Conservation (phyloP, 2,329 filamentous ascomycete species). For the Exophiala sp. region DNA sequence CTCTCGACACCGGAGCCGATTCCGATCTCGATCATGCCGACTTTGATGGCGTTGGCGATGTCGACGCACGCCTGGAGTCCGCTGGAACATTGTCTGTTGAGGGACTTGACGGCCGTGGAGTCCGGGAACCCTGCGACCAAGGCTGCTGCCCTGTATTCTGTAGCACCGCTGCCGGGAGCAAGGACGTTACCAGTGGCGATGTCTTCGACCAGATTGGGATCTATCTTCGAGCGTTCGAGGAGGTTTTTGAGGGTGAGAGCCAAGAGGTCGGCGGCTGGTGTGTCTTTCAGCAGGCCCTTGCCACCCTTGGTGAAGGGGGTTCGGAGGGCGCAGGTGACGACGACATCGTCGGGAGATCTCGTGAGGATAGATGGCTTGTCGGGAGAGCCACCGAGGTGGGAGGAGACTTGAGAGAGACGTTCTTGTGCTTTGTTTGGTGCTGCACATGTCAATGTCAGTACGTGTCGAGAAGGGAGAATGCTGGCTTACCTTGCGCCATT, state of each 20-base stretch:
- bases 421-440: constrained; percentile 47
- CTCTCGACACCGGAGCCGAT: constrained; percentile 94
- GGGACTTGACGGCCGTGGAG: constrained; percentile 73
- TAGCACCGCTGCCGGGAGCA: constrained; percentile 87
- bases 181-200: constrained; percentile 89
- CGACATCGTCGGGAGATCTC: constrained; percentile 66
- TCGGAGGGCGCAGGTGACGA: constrained; percentile 87
- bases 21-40: constrained; percentile 92
- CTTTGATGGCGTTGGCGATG: constrained; percentile 85
- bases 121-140: constrained; percentile 89
- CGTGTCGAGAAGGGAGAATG: neutral
- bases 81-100: constrained; percentile 93
- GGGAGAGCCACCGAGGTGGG: constrained; percentile 44
- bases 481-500: constrained; percentile 42
- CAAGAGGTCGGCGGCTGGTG: constrained; percentile 78
- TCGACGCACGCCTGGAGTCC: constrained; percentile 91
- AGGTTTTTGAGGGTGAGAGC: constrained; percentile 77
- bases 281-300: constrained; percentile 95
- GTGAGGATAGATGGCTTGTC: constrained; percentile 42
- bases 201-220: constrained; percentile 84
- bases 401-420: constrained; percentile 57
- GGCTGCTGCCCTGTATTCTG: constrained; percentile 90
- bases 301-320: constrained; percentile 90
- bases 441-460: constrained; percentile 26
- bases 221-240: constrained; percentile 80